phyloP scores from a whole-genome alignment of 495 filamentous ascomycete species.

The Mytilinidion resinicola region DNA sequence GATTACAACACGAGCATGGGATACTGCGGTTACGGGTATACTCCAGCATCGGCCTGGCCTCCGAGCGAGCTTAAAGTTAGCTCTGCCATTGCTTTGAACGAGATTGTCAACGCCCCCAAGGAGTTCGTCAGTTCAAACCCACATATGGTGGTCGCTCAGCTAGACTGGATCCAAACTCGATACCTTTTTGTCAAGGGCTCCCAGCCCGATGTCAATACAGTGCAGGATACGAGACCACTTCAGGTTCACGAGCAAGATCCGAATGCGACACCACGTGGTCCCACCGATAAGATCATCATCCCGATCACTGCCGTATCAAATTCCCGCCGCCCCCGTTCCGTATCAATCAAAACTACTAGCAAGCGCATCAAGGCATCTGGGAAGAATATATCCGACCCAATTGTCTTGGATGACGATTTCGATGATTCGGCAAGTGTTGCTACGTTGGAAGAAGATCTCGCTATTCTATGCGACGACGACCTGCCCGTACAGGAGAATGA shows the following conservation, averaged over 20 bases:
- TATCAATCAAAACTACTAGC: slow-evolving; percentile 13
- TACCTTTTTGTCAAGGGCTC: slow-evolving; percentile 68
- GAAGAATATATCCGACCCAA: slow-evolving; percentile 22
- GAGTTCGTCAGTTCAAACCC: slow-evolving; percentile 52
- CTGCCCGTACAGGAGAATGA: slow-evolving; percentile 1
- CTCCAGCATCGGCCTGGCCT: slow-evolving; percentile 49
- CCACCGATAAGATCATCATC: slow-evolving; percentile 38
- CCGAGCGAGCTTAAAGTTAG: slow-evolving; percentile 54
- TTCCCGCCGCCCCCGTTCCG: slow-evolving; percentile 28
- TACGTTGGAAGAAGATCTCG: slow-evolving; percentile 49
- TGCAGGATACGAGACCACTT: slow-evolving; percentile 28
- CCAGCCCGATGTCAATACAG: not conserved
- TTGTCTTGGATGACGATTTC: slow-evolving; percentile 26
- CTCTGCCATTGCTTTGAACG: slow-evolving; percentile 69
- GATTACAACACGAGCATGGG: slow-evolving; percentile 49
- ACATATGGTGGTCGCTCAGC: slow-evolving; percentile 65
- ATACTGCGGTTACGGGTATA: slow-evolving; percentile 42
- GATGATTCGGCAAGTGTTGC: slow-evolving; percentile 40
- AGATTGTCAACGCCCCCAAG: slow-evolving; percentile 71
- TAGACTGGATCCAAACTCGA: slow-evolving; percentile 87
- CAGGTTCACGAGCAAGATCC: slow-evolving; percentile 54
- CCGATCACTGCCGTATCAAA: slow-evolving; percentile 47
- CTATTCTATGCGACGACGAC: slow-evolving; percentile 40
- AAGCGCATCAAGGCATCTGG: slow-evolving; percentile 32
- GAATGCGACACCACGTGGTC: slow-evolving; percentile 38